phyloP scores from a whole-genome alignment of 2,329 filamentous ascomycete genomes.

The Cladosporium cucumerinum region DNA sequence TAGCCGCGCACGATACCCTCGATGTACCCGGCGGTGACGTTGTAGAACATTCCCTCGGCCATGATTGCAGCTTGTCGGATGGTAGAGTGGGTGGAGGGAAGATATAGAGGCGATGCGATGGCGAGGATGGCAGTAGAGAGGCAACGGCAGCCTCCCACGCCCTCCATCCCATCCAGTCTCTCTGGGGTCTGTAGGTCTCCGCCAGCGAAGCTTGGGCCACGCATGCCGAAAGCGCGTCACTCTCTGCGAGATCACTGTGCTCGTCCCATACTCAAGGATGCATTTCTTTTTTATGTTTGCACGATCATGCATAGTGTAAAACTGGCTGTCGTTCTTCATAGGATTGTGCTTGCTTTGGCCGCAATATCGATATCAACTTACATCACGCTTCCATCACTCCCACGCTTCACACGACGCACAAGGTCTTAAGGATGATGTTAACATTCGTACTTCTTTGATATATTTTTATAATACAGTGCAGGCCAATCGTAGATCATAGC shows the following conservation, averaged over 20 bases:
- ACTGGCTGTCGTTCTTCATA: not conserved
- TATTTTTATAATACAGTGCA: constrained; percentile 20
- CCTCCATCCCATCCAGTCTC: not conserved
- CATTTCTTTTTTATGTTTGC: not conserved
- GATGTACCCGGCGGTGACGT: constrained; percentile 69
- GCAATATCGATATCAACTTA: not conserved
- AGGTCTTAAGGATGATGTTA: not conserved
- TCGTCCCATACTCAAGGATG: not conserved
- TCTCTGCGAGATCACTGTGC: not conserved
- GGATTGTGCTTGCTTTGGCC: not conserved
- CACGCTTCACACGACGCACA: not conserved
- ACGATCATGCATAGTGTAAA: not conserved
- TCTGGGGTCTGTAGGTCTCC: not conserved
- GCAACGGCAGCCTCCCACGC: constrained; percentile 8
- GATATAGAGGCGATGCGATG: constrained; percentile 11
- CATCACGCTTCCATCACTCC: not conserved
- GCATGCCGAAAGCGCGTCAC: not conserved
- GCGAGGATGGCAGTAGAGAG: constrained; percentile 8
- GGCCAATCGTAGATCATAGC: constrained; percentile 14
- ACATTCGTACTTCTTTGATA: constrained; percentile 15
- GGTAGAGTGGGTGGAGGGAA: not conserved
- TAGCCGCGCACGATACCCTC: constrained; percentile 98
- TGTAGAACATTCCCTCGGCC: constrained; percentile 46
- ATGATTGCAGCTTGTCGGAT: constrained; percentile 31
- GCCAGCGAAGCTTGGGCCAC: constrained; percentile 8